These are phyloP conservation scores for Mycosphaerella arachidis DNA, from an alignment of 2,329 filamentous ascomycete genomes.

Conservation along the genomic window DNA sequence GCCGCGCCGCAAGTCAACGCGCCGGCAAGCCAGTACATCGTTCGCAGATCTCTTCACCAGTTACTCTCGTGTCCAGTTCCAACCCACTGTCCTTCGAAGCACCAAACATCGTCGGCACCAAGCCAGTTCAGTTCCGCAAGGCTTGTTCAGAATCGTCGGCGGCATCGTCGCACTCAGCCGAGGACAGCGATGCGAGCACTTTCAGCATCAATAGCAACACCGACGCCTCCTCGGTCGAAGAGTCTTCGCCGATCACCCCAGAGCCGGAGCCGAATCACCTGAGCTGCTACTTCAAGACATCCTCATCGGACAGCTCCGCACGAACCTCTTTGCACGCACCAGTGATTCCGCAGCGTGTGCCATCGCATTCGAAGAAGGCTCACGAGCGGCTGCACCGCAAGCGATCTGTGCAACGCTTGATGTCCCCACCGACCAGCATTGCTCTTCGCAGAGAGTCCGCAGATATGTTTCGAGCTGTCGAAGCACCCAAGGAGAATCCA, in stretches of 20 bases:
- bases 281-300: conserved; percentile 54
- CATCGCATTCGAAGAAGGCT: conserved; percentile 84
- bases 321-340: conserved; percentile 52
- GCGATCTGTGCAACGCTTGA: conserved; percentile 52
- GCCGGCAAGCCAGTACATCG: conserved; percentile 50
- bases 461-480: conserved; percentile 40
- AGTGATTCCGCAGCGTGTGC: conserved; percentile 69
- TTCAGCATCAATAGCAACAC: conserved; percentile 57
- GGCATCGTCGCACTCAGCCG: conserved; percentile 53
- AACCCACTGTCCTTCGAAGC: conserved; percentile 96
- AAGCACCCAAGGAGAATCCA: conserved; percentile 55
- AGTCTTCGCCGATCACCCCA: conserved; percentile 36
- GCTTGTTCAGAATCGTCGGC: conserved; percentile 40
- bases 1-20: conserved; percentile 46
- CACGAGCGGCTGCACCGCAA: conserved; percentile 70
- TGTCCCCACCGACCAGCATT: conserved; percentile 43
- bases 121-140: conserved; percentile 24
- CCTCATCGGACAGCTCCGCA: conserved; percentile 37
- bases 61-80: conserved; percentile 86
- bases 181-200: conserved; percentile 65
- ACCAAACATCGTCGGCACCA: conserved; percentile 61
- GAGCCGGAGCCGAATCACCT: conserved; percentile 54
- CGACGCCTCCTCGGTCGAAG: conserved; percentile 54
- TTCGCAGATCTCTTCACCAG: conserved; percentile 77
- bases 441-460: conserved; percentile 48